A percentile compares a stretch with the other conserved stretches of the same genome.
phyloP scores from a whole-genome alignment of 805 yeast genomes.

The Kluyveromyces starmeri region DNA sequence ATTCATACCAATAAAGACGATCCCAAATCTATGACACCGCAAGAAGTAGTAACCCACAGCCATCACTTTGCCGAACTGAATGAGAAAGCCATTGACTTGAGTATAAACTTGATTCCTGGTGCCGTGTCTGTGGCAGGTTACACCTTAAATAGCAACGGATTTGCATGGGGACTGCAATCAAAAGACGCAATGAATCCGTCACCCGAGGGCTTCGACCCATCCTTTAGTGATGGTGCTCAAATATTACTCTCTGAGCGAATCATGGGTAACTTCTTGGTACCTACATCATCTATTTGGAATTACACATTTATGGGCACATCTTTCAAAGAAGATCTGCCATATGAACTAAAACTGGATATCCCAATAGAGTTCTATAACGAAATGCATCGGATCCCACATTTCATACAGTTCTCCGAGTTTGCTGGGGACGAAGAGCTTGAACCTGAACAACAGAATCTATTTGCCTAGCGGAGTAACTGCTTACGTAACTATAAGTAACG shows the following conservation, averaged over 20 bases:
- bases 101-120: conserved; percentile 73
- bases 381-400: conserved; percentile 82
- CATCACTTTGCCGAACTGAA: conserved; percentile 31
- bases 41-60: conserved; percentile 57
- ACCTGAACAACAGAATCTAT: conserved; percentile 59
- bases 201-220: conserved; percentile 60
- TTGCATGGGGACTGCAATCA: conserved; percentile 67
- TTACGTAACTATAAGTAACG: no score
- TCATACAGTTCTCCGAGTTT: conserved; percentile 60
- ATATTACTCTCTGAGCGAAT: conserved; percentile 64
- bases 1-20: conserved; percentile 82
- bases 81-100: conserved; percentile 42
- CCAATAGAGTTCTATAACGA: conserved; percentile 83
- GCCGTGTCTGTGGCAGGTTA: conserved; percentile 69
- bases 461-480: no score
- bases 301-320: conserved; percentile 80
- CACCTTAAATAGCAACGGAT: conserved; percentile 54
- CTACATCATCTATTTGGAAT: conserved; percentile 82
- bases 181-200: conserved; percentile 43
- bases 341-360: conserved; percentile 59
- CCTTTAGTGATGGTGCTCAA: conserved; percentile 56
- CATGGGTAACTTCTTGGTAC: conserved; percentile 79
- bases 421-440: conserved; percentile 48
- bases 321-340: conserved; percentile 57
- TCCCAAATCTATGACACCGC: conserved; percentile 50